Base-by-base conservation (phyloP, 345 rosid species). In the Eucalyptus guilfoylei region DNA sequence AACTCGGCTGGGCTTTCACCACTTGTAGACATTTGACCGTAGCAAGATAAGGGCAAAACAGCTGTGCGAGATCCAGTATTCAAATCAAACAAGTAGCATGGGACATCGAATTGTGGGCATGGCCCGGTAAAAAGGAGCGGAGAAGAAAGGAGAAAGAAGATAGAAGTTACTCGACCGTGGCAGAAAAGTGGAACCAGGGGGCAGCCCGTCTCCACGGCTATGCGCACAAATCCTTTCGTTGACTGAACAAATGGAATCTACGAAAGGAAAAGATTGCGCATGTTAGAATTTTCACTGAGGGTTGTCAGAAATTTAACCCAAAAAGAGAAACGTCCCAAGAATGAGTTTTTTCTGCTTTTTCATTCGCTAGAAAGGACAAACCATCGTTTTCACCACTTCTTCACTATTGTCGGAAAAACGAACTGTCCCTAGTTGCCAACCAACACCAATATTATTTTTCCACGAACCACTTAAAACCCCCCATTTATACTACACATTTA, bases 101-200 rank as follows among this genome's bases (percentile, higher is more conserved):
- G 23, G 52, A 62, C 47, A 62, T 64, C 45, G 16, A 28, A 15
- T 48, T 58, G 44, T 16, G 47, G 32, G 34, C n/a, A 62, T 6
- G 47, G 44, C 30, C 64, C 9, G 11, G 16, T 17, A 11, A 42
- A 42, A 15, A 40, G 54, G n/a, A 24, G 62, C 32, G 2, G 28
- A 48, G 54, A 40, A 58, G 80, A 90, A 54, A 48, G 62, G 60
- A n/a, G n/a, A n/a, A n/a, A 12, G 11, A n/a, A 85, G 37, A 34
- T 40, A 48, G 85, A 34, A 72, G 28, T 76, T 92, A 96, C 99
- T 92, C 96, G 98, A 89, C 99, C 99, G 90, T 92, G 95, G 93
- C 96, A 92, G 94, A 98, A 97, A 91, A 98, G 98, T 30, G 99
- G 99, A 94, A 98, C 97, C 86, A 97, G 92, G 42, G 99, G 98